Conservation (phyloP, 495 filamentous ascomycete species). For the Penicillium nucicola region DNA sequence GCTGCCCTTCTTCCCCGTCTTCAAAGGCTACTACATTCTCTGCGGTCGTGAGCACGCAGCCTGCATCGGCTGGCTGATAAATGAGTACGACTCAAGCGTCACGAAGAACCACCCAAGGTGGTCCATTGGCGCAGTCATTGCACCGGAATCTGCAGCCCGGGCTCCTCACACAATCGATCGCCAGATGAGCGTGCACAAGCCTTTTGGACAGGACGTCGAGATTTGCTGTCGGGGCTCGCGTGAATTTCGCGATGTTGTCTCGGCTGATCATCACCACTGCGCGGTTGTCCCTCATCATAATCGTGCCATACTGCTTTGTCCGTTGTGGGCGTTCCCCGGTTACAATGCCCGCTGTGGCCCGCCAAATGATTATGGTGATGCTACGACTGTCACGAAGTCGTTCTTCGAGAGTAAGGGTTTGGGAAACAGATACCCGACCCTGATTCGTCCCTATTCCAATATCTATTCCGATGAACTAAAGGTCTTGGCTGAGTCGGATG, state of each 20-base stretch:
- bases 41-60: slow-evolving; percentile 12
- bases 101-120: slow-evolving; percentile 3
- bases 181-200: slow-evolving; percentile 4
- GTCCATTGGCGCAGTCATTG: slow-evolving; percentile 16
- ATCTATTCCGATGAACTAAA: no score
- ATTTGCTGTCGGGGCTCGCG: background rate
- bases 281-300: slow-evolving; percentile 1
- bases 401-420: background rate
- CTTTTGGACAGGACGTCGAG: background rate
- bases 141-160: slow-evolving; percentile 10
- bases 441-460: no score
- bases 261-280: slow-evolving; percentile 1
- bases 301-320: background rate
- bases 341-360: slow-evolving; percentile 16
- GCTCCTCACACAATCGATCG: slow-evolving; percentile 5
- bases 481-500: no score
- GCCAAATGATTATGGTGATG: no score
- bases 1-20: slow-evolving; percentile 20
- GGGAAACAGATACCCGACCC: no score
- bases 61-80: slow-evolving; percentile 4
- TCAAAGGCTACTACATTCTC: slow-evolving; percentile 22
- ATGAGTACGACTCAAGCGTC: background rate
- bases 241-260: slow-evolving; percentile 6
- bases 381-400: background rate
- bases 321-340: slow-evolving; percentile 4